Evolutionary conservation across 1,284 basidiomycete genomes (phyloP).

Genomic region (Ganoderma lucidum): DNA sequence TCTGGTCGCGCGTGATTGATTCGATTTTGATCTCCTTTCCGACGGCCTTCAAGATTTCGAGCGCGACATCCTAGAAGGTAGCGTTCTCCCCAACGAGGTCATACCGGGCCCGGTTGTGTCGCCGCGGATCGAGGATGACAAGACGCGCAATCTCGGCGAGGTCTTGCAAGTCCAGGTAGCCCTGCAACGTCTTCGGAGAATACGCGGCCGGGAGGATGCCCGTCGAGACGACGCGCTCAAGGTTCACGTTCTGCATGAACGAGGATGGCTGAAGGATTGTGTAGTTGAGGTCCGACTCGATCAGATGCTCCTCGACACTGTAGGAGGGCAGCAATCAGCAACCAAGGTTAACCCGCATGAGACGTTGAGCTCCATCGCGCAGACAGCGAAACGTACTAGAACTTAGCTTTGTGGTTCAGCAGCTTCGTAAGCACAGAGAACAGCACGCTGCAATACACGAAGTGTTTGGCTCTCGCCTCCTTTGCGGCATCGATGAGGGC

Average conservation of each 20-base stretch:
- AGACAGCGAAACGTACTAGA: conserved; percentile 34
- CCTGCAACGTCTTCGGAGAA: conserved; percentile 37
- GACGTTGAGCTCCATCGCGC: not conserved
- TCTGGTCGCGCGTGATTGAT: conserved; percentile 28
- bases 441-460: conserved; percentile 48
- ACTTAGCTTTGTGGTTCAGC: conserved; percentile 44
- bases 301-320: conserved; percentile 46
- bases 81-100: conserved; percentile 43
- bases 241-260: conserved; percentile 44
- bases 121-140: conserved; percentile 39
- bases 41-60: conserved; percentile 29
- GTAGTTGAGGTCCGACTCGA: conserved; percentile 44
- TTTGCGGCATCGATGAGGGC: conserved; percentile 48
- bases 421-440: conserved; percentile 43
- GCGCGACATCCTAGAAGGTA: conserved; percentile 40
- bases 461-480: conserved; percentile 46
- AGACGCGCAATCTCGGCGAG: conserved; percentile 37
- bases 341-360: not conserved
- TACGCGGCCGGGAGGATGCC: conserved; percentile 35
- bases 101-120: conserved; percentile 43
- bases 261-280: conserved; percentile 46
- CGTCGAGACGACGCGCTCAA: conserved; percentile 29
- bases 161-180: conserved; percentile 44
- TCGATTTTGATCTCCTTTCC: conserved; percentile 32
- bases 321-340: not conserved